Base-by-base conservation (phyloP, 1,139 yeast species). In the Suhomyces wounanorum region DNA sequence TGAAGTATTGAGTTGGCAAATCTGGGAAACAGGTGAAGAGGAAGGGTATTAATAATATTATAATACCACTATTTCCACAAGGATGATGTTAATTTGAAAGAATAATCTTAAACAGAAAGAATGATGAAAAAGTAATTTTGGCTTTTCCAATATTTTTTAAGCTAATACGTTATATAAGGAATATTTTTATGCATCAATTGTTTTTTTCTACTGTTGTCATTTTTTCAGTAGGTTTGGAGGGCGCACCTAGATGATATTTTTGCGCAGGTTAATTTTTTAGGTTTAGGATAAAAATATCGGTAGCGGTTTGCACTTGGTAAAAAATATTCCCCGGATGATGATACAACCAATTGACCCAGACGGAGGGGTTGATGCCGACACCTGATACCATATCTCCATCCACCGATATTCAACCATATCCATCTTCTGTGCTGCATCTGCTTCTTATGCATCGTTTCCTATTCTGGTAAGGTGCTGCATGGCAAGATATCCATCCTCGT, bases 71-170 rank as follows among this genome's bases (percentile, higher is more conserved):
- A 44, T 40, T 42, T 33, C 49, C 44, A 44, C 48, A 48, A 44
- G 45, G 48, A 48, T 48, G 51, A 50, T 50, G 42, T 38, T 45
- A 48, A 38, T 41, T 48, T 40, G 51, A 48, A 45, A 50, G 51
- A 48, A 45, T 48, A 50, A 48, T 48, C 47, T 52, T 49, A 48
- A 43, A 37, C 47, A 46, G 50, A 50, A 46, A 50, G 52, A 50
- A 50, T 50, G 36, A 50, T 50, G 45, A 47, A 50, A 47, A 52
- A 52, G 49, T 52, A 50, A 52, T 45, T 51, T 52, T 50, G 14
- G 30, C 26, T 43, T 49, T 44, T 44, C 14, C 11, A 33, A 37
- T 33, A 25, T 43, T 46, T 49, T 51, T 50, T 33, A 37, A 39
- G 38, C 35, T 45, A 39, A 33, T 43, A 38, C 16, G 44, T 48